phyloP scores from a whole-genome alignment of 2,329 filamentous ascomycete species.

The Xylaria digitata region DNA sequence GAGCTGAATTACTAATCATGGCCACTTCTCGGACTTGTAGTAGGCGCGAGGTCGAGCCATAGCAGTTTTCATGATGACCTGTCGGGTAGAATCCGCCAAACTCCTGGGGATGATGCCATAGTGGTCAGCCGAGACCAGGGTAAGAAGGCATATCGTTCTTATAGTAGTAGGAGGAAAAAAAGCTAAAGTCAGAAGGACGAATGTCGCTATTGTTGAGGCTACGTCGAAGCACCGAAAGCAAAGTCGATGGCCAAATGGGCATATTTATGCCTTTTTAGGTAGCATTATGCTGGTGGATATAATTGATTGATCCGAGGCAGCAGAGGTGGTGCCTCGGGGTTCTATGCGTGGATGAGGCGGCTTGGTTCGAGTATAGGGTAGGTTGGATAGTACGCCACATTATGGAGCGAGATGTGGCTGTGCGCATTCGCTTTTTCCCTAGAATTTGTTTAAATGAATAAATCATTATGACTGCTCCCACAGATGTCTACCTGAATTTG shows the following conservation, averaged over 20 bases:
- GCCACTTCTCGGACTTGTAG: slow-evolving; percentile 28
- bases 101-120: not conserved
- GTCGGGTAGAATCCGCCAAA: slow-evolving; percentile 8
- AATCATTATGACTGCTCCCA: too few relatives aligned
- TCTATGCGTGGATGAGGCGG: too few relatives aligned
- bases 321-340: not conserved
- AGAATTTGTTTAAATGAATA: too few relatives aligned
- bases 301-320: not conserved
- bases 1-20: slow-evolving; percentile 17
- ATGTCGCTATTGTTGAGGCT: not conserved
- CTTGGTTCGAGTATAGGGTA: too few relatives aligned
- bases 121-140: slow-evolving; percentile 14
- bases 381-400: too few relatives aligned
- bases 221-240: not conserved
- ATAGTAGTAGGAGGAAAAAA: not conserved
- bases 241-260: not conserved
- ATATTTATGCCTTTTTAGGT: not conserved
- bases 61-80: slow-evolving; percentile 11
- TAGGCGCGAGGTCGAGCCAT: not conserved
- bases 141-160: slow-evolving; percentile 16
- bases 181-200: not conserved
- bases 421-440: not conserved
- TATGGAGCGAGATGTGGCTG: not conserved
- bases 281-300: too few relatives aligned
- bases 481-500: not conserved